These are phyloP conservation scores for Pseudopithomyces chartarum DNA, from an alignment of 2,329 filamentous ascomycete species.

Conservation along the genomic window DNA sequence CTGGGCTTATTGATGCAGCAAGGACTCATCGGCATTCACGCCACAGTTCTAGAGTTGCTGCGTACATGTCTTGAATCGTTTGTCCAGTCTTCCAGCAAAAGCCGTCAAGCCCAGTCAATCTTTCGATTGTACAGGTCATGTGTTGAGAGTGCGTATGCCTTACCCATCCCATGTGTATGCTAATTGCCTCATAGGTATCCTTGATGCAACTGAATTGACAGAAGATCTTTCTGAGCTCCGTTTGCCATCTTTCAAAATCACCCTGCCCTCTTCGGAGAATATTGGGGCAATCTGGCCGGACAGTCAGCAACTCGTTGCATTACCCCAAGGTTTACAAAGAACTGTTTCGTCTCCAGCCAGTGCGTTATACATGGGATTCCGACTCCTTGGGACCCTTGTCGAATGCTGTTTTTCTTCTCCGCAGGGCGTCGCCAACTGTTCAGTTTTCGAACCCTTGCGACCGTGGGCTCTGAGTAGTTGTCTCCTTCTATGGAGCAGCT, in stretches of 20 bases:
- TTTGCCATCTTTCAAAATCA: slow-evolving; percentile 27
- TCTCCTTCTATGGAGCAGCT: slow-evolving; percentile 29
- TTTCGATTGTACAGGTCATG: slow-evolving; percentile 47
- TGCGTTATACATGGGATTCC: slow-evolving; percentile 34
- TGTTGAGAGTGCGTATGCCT: slow-evolving; percentile 45
- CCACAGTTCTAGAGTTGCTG: slow-evolving; percentile 44
- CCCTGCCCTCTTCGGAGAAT: slow-evolving; percentile 47
- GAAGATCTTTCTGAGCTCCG: slow-evolving; percentile 20
- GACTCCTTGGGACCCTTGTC: slow-evolving; percentile 27
- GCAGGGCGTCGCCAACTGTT: background rate
- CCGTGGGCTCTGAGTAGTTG: slow-evolving; percentile 35
- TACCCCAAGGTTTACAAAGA: slow-evolving; percentile 48
- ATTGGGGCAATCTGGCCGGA: slow-evolving; percentile 46
- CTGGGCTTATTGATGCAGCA: slow-evolving; percentile 53
- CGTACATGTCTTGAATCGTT: slow-evolving; percentile 43
- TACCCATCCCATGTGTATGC: background rate
- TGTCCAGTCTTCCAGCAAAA: slow-evolving; percentile 39
- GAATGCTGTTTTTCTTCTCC: slow-evolving; percentile 1
- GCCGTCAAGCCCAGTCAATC: slow-evolving; percentile 41
- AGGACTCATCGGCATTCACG: slow-evolving; percentile 48
- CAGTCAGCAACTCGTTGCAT: slow-evolving; percentile 46
- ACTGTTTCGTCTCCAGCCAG: slow-evolving; percentile 27
- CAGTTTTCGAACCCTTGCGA: slow-evolving; percentile 21
- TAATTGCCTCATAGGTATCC: slow-evolving; percentile 47
- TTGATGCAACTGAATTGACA: slow-evolving; percentile 48